Base-by-base conservation (phyloP, 768 basidiomycete genomes). In the Mrakia frigida region DNA sequence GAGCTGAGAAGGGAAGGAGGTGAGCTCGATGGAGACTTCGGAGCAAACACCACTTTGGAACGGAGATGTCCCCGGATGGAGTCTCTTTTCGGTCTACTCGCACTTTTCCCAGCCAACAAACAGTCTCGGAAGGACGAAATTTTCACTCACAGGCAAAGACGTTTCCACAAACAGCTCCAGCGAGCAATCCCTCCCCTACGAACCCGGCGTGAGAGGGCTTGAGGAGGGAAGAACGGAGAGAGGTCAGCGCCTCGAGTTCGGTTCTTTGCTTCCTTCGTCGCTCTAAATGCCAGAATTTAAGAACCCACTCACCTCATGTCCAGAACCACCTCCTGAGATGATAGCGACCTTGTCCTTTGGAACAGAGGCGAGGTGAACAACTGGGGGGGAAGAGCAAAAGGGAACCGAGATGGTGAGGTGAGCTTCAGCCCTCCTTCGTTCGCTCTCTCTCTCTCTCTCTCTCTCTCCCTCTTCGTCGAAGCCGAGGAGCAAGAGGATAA, bases 281-380 rank as follows among this genome's bases (percentile, higher is more conserved):
- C 16, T 37, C 31, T 21, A 13, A 2, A n/a, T 25, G 6, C 46
- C 21, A 41, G 35, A 10, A 68, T 9, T 7, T 39, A 31, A 9
- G 3, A 21, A 18, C 14, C n/a, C n/a, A 23, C 39, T 35, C 1
- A 68, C 65, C 65, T 74, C 72, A 28, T 78, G 73, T n/a, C 77
- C 77, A 2, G 67, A 60, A 16, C 77, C 77, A 16, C 77, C 77
- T 11, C 77, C 77, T 13, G 77, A 78, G 56, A 78, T 73, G 37
- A 78, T 69, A 13, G 73, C 28, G 21, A 78, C 77, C 14, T 68
- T 50, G 41, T 74, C 61, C 46, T 73, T 43, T 25, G 46, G 65
- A 31, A 78, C 35, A 1, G 31, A 9, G 37, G 39, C 28, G n/a
- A 67, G 68, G n/a, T 37, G 39, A 41, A 78, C 70, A 67, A 78